Evolutionary conservation across 257 asterid species (phyloP).

Genomic region (Phtheirospermum japonicum): DNA sequence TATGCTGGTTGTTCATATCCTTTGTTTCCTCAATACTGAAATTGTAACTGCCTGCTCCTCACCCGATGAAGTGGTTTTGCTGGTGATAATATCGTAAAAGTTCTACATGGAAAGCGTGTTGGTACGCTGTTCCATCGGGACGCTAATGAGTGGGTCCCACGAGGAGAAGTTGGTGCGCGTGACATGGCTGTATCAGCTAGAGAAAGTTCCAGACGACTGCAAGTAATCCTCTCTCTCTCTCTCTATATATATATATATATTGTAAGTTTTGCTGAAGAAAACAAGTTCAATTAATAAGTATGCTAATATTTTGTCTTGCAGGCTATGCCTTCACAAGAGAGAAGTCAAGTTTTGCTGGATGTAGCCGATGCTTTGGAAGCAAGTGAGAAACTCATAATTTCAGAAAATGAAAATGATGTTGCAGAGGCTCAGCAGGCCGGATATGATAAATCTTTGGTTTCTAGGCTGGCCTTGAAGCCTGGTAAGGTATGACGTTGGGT

Average conservation of each 20-base stretch:
- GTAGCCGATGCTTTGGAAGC: constrained; percentile 74
- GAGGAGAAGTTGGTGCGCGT: constrained; percentile 46
- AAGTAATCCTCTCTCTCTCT: constrained; percentile 30
- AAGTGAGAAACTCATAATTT: constrained; percentile 52
- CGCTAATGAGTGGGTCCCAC: constrained; percentile 49
- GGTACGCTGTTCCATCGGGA: constrained; percentile 70
- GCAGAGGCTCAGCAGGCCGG: constrained; percentile 56
- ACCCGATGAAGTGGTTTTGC: constrained; percentile 52
- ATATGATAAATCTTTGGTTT: constrained; percentile 62
- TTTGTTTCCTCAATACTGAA: not conserved
- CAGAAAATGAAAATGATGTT: constrained; percentile 78
- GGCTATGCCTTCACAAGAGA: constrained; percentile 68
- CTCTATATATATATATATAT: not conserved
- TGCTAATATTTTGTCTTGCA: constrained; percentile 29
- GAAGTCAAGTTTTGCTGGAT: constrained; percentile 70
- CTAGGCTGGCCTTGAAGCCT: constrained; percentile 75
- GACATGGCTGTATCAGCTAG: constrained; percentile 74
- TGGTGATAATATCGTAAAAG: constrained; percentile 44
- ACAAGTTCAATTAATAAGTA: not conserved
- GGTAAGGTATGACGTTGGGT: constrained; percentile 53
- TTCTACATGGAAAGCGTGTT: constrained; percentile 44
- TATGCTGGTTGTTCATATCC: not conserved
- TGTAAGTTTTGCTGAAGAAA: not conserved
- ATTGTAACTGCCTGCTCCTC: constrained; percentile 2
- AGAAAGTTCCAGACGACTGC: constrained; percentile 62